Conservation (phyloP, 2,329 filamentous ascomycete genomes). For the Sclerotinia borealis region DNA sequence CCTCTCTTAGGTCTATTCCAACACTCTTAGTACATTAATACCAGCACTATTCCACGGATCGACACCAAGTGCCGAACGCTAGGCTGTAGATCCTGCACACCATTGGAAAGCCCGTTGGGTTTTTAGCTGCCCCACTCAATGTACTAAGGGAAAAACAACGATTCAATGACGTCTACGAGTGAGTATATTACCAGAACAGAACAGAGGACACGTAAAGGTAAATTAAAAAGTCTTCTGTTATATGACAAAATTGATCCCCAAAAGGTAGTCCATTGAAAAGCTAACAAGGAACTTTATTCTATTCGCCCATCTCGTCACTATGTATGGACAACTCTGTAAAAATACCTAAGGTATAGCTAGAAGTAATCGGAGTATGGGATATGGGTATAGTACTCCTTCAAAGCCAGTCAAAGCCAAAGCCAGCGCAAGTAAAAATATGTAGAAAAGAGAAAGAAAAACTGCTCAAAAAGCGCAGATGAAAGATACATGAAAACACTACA, state of each 20-base stretch:
- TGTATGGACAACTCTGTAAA: background rate
- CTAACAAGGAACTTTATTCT: background rate
- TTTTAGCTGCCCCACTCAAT: background rate
- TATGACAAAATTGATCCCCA: background rate
- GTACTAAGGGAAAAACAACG: too few relatives aligned
- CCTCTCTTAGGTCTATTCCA: too few relatives aligned
- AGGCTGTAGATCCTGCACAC: too few relatives aligned
- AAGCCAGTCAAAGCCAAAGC: background rate
- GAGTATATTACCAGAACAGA: too few relatives aligned
- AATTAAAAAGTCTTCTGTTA: background rate
- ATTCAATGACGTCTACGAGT: too few relatives aligned
- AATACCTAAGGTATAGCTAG: background rate
- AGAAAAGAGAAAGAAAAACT: background rate
- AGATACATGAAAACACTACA: background rate
- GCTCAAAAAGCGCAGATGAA: background rate
- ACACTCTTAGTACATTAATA: too few relatives aligned
- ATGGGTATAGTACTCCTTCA: slow-evolving; percentile 9
- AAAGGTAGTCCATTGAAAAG: background rate
- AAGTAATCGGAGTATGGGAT: slow-evolving; percentile 3
- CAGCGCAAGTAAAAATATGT: background rate
- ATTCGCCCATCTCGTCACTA: background rate
- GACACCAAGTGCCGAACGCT: too few relatives aligned
- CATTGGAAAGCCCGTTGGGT: too few relatives aligned
- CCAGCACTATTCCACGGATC: too few relatives aligned
- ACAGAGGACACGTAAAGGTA: too few relatives aligned